Percentiles rank a stretch among this genome's conserved stretches.
Evolutionary conservation across 2,329 filamentous ascomycete genomes (phyloP).

Genomic region (Fusarium nanum): DNA sequence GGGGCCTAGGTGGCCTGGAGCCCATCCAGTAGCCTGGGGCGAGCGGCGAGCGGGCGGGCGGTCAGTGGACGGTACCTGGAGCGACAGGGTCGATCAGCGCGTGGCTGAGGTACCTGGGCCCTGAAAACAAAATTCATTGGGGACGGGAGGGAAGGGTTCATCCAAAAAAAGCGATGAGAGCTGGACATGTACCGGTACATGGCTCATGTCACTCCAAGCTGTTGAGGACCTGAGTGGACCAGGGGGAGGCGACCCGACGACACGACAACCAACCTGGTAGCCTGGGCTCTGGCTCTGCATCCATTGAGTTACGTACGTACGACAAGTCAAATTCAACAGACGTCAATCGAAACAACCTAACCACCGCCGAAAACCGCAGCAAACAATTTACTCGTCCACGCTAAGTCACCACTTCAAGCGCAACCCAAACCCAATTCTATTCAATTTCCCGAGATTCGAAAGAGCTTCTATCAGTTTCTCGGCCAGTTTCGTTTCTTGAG

Average conservation of each 20-base stretch:
- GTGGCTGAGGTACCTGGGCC: conserved; percentile 36
- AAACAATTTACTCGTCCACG: conserved; percentile 16
- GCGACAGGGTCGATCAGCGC: conserved; percentile 17
- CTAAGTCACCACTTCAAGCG: conserved; percentile 10
- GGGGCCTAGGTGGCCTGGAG: neutral
- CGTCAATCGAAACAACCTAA: conserved; percentile 17
- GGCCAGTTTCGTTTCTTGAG: conserved; percentile 15
- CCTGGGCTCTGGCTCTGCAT: neutral
- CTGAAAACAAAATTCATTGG: conserved; percentile 37
- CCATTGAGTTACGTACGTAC: conserved; percentile 41
- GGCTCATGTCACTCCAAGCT: conserved; percentile 35
- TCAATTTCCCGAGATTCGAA: conserved; percentile 20
- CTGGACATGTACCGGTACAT: conserved; percentile 41
- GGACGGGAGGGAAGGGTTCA: conserved; percentile 23
- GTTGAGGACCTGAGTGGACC: conserved; percentile 46
- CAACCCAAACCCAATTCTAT: conserved; percentile 8
- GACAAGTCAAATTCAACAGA: conserved; percentile 31
- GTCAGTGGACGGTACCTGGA: conserved; percentile 38
- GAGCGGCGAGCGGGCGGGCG: conserved; percentile 18
- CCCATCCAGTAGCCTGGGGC: conserved; percentile 14
- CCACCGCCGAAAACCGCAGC: conserved; percentile 43
- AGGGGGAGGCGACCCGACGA: conserved; percentile 27
- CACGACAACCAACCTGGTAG: neutral
- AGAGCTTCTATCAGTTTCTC: conserved; percentile 18
- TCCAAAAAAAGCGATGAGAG: conserved; percentile 45